Evolutionary conservation across 2,329 filamentous ascomycete genomes (phyloP), one percentile per base, ranked within the genome.

Genomic region (Aspergillus chevalieri): DNA sequence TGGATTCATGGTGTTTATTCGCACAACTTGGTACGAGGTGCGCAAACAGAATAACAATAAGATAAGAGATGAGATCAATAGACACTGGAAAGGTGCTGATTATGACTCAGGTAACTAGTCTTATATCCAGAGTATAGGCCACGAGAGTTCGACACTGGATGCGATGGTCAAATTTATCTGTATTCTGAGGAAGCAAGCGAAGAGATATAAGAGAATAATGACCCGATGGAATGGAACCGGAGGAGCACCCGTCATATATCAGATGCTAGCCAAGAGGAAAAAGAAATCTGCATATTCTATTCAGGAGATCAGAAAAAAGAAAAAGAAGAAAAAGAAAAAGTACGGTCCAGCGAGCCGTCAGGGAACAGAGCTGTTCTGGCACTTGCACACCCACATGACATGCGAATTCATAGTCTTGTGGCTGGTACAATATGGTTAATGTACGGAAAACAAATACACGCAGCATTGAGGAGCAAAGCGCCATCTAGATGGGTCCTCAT

Each of bases 391-490:
- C 42, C 42, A 43, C 19, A 43, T 43, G 42, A 43, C 12, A 43
- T 26, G n/a, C 24, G 22, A 45, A 33, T 52, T 43, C 47, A 33
- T 52, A 47, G 48, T 46, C 26, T 44, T 49, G 52, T 57, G 56
- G 52, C 56, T 51, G 50, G 39, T 49, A 52, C 54, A 52, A 54
- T 52, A 43, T 52, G 45, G 44, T 50, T 58, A 58, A 59, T 57
- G 56, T 56, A 59, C 56, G 55, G 54, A 58, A 57, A 57, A 54
- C 57, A 55, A 56, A 59, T 57, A 58, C 52, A 48, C 53, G 52
- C 52, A 52, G 47, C 45, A 34, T 33, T 24, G 17, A 28, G 41
- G 51, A 52, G 47, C 22, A 47, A 46, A 38, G 39, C 41, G 43
- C 33, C 33, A 26, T 26, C 42, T 6, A 51, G 49, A 51, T 21